Evolutionary conservation across 108 stramenopile genomes (phyloP), one percentile per base, ranked within the genome.

Genomic region (Cylindrotheca fusiformis): DNA sequence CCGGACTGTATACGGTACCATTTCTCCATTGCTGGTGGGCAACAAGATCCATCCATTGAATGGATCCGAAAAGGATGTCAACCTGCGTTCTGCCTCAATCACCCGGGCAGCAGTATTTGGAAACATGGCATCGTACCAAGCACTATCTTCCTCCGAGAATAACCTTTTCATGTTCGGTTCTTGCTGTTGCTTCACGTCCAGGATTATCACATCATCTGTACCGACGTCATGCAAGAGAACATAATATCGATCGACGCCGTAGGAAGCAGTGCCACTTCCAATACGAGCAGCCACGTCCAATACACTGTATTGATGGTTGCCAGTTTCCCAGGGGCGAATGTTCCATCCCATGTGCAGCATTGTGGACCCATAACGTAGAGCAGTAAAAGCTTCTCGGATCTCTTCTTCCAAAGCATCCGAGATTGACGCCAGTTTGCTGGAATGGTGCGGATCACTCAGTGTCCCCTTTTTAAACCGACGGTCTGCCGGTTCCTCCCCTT

Each of bases 341-440:
- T 74, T 65, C 81, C 81, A 86, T 22, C 81, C 85, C 76, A 83
- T 65, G 26, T 83, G 72, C 78, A 77, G 74, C 81, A 82, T 68
- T 10, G 81, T 68, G 28, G 85, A 76, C n/a, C 81, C 80, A 67
- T 82, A 86, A 28, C 61, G 49, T 5, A 67, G 70, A 4, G 69
- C 60, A 21, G 72, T 77, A 27, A 86, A 80, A 22, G 67, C 74
- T 22, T 17, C 52, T 19, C 72, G 63, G 27, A 86, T 75, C 29
- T 74, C 55, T 10, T 55, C 23, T 8, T 77, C 76, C n/a, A 75
- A 29, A 25, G 74, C 69, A 18, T 47, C 33, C 27, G 73, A 52
- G 28, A 84, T 66, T 19, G 69, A 55, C 12, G 55, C 74, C 29
- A 84, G 67, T 18, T 63, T 52, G 20, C 74, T 83, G 4, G 72